Conservation (phyloP, 2,329 filamentous ascomycete species). For the Colletotrichum cereale region DNA sequence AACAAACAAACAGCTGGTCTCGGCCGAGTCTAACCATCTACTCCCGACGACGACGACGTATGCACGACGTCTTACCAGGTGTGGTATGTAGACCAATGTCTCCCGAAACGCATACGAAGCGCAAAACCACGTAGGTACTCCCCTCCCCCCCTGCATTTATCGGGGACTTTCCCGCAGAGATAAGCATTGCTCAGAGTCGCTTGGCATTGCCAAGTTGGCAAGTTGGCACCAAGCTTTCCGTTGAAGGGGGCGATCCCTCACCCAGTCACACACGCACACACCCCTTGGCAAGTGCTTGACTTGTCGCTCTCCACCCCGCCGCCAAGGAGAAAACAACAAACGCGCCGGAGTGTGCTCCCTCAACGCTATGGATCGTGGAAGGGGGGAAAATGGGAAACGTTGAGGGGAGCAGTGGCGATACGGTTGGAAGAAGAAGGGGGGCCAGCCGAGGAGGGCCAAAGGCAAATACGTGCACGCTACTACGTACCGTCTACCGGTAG, state of each 20-base stretch:
- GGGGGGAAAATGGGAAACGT: too few relatives aligned
- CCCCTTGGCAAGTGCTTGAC: neutral
- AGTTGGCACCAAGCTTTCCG: neutral
- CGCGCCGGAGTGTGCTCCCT: neutral
- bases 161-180: neutral
- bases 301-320: neutral
- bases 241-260: neutral
- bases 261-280: too few relatives aligned
- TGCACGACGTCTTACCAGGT: neutral
- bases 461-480: neutral
- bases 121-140: neutral
- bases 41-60: too few relatives aligned
- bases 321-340: neutral
- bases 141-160: neutral
- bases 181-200: too few relatives aligned
- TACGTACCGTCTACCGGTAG: too few relatives aligned
- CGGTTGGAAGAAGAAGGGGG: neutral
- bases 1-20: neutral
- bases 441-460: neutral
- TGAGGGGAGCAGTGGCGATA: neutral
- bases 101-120: neutral
- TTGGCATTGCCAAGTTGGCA: too few relatives aligned
- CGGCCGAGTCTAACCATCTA: neutral
- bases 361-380: neutral
- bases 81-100: neutral